These are phyloP conservation scores for Nicotiana tomentosiformis DNA, from an alignment of 257 asterid genomes.

Conservation along the genomic window DNA sequence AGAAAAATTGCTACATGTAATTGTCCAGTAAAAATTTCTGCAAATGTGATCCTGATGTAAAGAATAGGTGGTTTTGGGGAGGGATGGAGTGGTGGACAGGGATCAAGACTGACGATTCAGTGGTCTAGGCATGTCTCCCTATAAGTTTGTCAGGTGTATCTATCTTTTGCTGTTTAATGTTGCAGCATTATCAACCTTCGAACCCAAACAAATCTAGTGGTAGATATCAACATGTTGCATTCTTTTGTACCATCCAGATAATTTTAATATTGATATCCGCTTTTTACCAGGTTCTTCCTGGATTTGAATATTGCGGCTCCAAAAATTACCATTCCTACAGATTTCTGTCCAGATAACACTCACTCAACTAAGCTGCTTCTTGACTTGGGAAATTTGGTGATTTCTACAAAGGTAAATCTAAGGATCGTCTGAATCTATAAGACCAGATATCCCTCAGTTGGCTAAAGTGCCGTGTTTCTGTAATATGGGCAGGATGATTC, in stretches of 20 bases:
- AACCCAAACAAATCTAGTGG: neutral
- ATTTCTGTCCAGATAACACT: constrained; percentile 65
- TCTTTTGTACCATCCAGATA: neutral
- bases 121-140: neutral
- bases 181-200: neutral
- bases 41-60: neutral
- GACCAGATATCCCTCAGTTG: neutral
- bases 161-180: neutral
- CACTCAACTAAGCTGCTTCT: constrained; percentile 90
- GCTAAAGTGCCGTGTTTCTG: constrained; percentile 9
- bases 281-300: constrained; percentile 69
- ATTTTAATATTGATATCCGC: constrained; percentile 4
- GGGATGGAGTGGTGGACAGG: neutral
- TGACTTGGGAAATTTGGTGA: constrained; percentile 90
- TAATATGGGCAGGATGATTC: constrained; percentile 56
- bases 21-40: neutral
- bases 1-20: neutral
- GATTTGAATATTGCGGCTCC: constrained; percentile 99
- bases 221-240: neutral
- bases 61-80: neutral
- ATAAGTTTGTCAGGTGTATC: neutral
- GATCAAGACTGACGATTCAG: neutral
- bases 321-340: constrained; percentile 87
- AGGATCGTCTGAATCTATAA: neutral
- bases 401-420: constrained; percentile 67